These are phyloP conservation scores for Kuraishia cidri DNA, from an alignment of 805 yeast genomes.

Conservation along the genomic window DNA sequence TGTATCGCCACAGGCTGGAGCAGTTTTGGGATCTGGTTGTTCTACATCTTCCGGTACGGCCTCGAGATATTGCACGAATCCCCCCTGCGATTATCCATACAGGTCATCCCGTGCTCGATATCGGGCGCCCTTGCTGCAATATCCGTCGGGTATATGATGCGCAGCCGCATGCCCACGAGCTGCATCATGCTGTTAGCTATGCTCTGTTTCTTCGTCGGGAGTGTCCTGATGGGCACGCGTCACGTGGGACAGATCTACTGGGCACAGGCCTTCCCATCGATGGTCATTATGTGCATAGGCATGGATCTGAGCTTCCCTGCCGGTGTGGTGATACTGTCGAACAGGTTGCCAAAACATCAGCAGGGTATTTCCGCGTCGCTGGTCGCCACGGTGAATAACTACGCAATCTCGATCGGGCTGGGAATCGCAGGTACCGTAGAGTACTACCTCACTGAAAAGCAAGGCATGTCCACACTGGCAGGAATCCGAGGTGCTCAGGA, in stretches of 20 bases:
- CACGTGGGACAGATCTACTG: constrained; percentile 57
- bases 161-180: constrained; percentile 50
- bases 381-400: constrained; percentile 62
- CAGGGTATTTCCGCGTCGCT: constrained; percentile 79
- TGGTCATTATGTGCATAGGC: constrained; percentile 54
- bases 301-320: constrained; percentile 79
- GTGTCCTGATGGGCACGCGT: constrained; percentile 39
- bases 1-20: constrained; percentile 66
- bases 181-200: constrained; percentile 41
- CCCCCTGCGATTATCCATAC: constrained; percentile 37
- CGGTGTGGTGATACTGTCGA: constrained; percentile 53
- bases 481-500: constrained; percentile 52
- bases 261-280: constrained; percentile 45
- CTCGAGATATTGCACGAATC: too few species aligned
- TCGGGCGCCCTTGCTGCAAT: too few species aligned
- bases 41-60: constrained; percentile 45
- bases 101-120: constrained; percentile 35
- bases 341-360: constrained; percentile 46
- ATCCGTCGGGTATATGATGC: too few species aligned
- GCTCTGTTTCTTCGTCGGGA: constrained; percentile 45
- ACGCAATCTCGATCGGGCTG: constrained; percentile 60
- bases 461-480: constrained; percentile 19
- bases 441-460: constrained; percentile 20
- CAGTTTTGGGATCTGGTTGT: constrained; percentile 68
- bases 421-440: constrained; percentile 70